Conservation (phyloP, 2,329 filamentous ascomycete species). For the Conoideocrella luteorostrata region DNA sequence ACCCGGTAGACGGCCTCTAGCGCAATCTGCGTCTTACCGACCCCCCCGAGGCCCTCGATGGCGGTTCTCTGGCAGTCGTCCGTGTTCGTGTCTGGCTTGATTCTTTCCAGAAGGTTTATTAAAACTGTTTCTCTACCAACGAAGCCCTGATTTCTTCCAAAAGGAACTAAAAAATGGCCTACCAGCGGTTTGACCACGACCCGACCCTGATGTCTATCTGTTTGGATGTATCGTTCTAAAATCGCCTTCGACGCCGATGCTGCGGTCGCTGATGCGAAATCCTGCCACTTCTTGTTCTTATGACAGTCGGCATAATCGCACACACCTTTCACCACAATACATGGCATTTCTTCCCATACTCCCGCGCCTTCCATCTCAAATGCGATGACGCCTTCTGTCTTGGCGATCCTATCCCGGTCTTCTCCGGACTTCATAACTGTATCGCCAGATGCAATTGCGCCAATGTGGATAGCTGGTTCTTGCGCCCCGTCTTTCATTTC, state of each 20-base stretch:
- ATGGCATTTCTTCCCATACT: conserved; percentile 21
- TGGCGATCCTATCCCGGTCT: conserved; percentile 25
- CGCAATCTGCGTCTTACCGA: conserved; percentile 30
- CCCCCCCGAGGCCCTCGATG: conserved; percentile 24
- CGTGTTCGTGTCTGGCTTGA: conserved; percentile 5
- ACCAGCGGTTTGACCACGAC: too few species aligned
- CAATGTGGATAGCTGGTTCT: conserved; percentile 29
- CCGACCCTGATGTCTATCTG: neutral
- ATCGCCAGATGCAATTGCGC: conserved; percentile 29
- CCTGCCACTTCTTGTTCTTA: neutral
- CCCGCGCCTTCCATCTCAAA: conserved; percentile 29
- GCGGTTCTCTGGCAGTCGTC: conserved; percentile 19
- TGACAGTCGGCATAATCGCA: neutral
- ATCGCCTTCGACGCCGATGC: neutral
- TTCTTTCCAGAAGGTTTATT: conserved; percentile 9
- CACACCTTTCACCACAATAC: conserved; percentile 15
- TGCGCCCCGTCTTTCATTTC: too few species aligned
- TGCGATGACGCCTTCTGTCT: conserved; percentile 7
- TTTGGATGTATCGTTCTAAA: neutral
- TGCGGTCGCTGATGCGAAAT: neutral
- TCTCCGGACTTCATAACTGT: conserved; percentile 30
- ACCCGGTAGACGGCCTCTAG: conserved; percentile 18
- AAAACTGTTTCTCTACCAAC: conserved; percentile 15
- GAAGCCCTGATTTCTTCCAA: conserved; percentile 16
- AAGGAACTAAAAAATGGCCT: too few species aligned